These are phyloP conservation scores for Paraconiothyrium brasiliense DNA, from an alignment of 2,329 filamentous ascomycete species.

Conservation along the genomic window DNA sequence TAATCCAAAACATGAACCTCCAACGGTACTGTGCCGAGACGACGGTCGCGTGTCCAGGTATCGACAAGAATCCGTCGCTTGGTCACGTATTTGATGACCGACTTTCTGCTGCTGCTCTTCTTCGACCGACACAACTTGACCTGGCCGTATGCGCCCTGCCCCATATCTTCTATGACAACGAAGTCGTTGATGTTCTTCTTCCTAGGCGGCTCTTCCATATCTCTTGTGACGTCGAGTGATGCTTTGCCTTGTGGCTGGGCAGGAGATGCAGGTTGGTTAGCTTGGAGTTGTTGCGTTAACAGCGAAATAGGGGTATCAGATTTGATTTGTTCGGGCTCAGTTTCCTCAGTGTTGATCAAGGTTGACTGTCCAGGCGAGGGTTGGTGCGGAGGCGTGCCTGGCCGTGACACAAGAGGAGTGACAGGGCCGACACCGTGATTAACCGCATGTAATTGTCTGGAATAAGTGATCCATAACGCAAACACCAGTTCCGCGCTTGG, in stretches of 20 bases:
- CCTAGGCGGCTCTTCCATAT: slow-evolving; percentile 32
- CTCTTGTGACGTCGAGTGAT: slow-evolving; percentile 20
- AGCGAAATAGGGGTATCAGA: slow-evolving; percentile 54
- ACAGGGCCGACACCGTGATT: slow-evolving; percentile 69
- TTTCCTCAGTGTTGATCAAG: slow-evolving; percentile 48
- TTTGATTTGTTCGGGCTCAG: slow-evolving; percentile 45
- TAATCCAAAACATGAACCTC: slow-evolving; percentile 98
- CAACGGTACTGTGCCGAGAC: slow-evolving; percentile 90
- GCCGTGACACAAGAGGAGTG: slow-evolving; percentile 71
- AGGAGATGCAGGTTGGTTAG: slow-evolving; percentile 57
- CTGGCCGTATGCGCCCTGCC: slow-evolving; percentile 95
- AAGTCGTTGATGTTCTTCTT: slow-evolving; percentile 94
- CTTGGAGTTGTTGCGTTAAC: slow-evolving; percentile 61
- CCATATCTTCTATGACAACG: slow-evolving; percentile 95
- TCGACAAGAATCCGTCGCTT: slow-evolving; percentile 97
- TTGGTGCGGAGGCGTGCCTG: slow-evolving; percentile 77
- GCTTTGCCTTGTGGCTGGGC: slow-evolving; percentile 44
- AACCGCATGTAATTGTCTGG: slow-evolving; percentile 84
- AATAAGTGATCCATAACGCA: slow-evolving; percentile 97
- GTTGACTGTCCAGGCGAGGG: slow-evolving; percentile 77
- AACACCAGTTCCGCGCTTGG: slow-evolving; percentile 78
- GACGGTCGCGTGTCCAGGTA: slow-evolving; percentile 95
- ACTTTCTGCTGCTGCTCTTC: slow-evolving; percentile 76
- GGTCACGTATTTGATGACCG: slow-evolving; percentile 97
- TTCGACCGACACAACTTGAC: slow-evolving; percentile 94